phyloP scores from a whole-genome alignment of 2,329 filamentous ascomycete species.

The Piedraia hortae region DNA sequence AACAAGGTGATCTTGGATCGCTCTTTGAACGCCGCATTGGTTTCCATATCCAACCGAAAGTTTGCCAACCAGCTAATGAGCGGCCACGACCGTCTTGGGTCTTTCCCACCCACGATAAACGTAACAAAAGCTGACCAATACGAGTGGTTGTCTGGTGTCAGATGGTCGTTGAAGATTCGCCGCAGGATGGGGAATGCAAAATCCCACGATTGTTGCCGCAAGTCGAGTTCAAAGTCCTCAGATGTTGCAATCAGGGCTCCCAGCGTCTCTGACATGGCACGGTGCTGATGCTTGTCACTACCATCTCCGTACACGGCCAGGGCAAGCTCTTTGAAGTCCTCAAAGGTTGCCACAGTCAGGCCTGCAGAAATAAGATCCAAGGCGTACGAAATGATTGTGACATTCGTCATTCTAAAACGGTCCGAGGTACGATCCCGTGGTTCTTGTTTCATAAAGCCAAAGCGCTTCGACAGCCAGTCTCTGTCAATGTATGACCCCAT shows the following conservation, averaged over 20 bases:
- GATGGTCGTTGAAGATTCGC: slow-evolving; percentile 61
- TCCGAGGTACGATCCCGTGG: slow-evolving; percentile 59
- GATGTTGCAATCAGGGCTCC: slow-evolving; percentile 61
- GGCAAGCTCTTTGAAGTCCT: slow-evolving; percentile 65
- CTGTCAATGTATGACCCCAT: slow-evolving; percentile 59
- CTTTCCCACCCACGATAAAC: slow-evolving; percentile 62
- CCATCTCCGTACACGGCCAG: slow-evolving; percentile 65
- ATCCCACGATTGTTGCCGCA: slow-evolving; percentile 54
- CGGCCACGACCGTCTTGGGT: slow-evolving; percentile 67
- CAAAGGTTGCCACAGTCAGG: slow-evolving; percentile 48
- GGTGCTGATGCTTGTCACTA: slow-evolving; percentile 90
- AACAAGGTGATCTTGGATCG: slow-evolving; percentile 84
- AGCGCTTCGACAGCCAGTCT: slow-evolving; percentile 67
- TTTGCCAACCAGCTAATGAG: slow-evolving; percentile 56
- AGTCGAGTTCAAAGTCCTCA: slow-evolving; percentile 45
- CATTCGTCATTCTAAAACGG: slow-evolving; percentile 68
- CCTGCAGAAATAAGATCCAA: slow-evolving; percentile 74
- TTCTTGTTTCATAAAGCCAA: slow-evolving; percentile 87
- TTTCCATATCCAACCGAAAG: slow-evolving; percentile 79
- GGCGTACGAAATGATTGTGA: slow-evolving; percentile 63
- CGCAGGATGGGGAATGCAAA: slow-evolving; percentile 76
- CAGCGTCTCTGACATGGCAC: slow-evolving; percentile 80
- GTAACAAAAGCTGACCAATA: slow-evolving; percentile 94
- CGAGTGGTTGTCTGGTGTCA: slow-evolving; percentile 77
- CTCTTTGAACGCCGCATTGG: slow-evolving; percentile 95